Conservation (phyloP, 2,329 filamentous ascomycete genomes). For the Curvularia lunata region DNA sequence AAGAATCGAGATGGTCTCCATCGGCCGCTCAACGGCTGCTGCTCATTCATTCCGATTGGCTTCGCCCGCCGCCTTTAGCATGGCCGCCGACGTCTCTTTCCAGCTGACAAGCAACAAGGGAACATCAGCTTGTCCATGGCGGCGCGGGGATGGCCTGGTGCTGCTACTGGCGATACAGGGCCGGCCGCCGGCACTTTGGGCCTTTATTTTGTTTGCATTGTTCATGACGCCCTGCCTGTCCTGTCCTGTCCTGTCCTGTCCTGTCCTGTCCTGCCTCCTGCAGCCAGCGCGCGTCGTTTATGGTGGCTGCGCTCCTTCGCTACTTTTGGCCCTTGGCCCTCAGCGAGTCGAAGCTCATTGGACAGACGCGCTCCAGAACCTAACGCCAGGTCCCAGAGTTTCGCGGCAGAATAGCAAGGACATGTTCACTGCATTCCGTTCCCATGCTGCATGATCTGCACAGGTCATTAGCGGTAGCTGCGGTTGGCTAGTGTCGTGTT, state of each 20-base stretch:
- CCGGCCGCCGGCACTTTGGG: slow-evolving; percentile 22
- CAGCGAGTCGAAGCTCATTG: slow-evolving; percentile 46
- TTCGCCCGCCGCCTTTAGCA: slow-evolving; percentile 36
- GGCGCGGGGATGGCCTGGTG: neutral
- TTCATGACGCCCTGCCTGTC: slow-evolving; percentile 32
- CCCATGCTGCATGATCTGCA: slow-evolving; percentile 47
- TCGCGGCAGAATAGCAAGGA: slow-evolving; percentile 44
- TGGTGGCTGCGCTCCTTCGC: slow-evolving; percentile 38
- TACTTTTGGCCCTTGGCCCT: slow-evolving; percentile 43
- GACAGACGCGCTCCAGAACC: slow-evolving; percentile 35
- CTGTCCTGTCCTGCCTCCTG: slow-evolving; percentile 50
- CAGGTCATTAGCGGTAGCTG: slow-evolving; percentile 38
- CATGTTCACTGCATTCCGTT: slow-evolving; percentile 42
- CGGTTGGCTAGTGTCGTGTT: slow-evolving; percentile 38
- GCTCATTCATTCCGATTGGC: slow-evolving; percentile 37
- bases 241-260: slow-evolving; percentile 56
- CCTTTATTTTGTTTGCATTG: slow-evolving; percentile 14
- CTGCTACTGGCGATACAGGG: slow-evolving; percentile 21
- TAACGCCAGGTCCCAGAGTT: slow-evolving; percentile 41
- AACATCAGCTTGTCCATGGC: slow-evolving; percentile 7
- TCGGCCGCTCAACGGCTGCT: slow-evolving; percentile 39
- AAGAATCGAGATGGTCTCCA: slow-evolving; percentile 32
- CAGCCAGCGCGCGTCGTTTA: slow-evolving; percentile 30
- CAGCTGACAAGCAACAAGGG: slow-evolving; percentile 13
- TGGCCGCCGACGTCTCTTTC: slow-evolving; percentile 17